Percentiles rank a stretch among this genome's conserved stretches.
phyloP scores from a whole-genome alignment of 129 eudicot genomes.

The Flaveria trinervia region DNA sequence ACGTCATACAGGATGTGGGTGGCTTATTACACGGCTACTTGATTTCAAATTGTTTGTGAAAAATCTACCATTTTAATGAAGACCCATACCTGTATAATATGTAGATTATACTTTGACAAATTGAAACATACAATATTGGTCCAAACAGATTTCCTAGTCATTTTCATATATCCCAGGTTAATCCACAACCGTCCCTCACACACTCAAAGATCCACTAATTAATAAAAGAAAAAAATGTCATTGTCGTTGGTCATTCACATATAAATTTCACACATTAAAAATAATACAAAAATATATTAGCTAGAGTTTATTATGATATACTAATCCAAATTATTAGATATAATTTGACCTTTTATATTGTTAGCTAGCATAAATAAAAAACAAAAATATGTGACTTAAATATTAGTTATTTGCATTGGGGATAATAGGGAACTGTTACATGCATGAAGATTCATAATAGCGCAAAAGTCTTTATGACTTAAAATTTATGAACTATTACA shows the following conservation, averaged over 20 bases:
- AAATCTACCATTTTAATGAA: conserved; percentile 20
- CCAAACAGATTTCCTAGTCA: conserved; percentile 28
- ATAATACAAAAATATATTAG: not conserved
- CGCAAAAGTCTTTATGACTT: not conserved
- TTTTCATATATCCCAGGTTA: conserved; percentile 33
- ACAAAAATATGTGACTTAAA: not conserved
- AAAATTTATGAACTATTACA: not conserved
- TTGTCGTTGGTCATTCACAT: not conserved
- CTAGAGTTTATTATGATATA: no score
- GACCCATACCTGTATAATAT: conserved; percentile 2
- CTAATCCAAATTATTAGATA: no score
- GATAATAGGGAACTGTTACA: no score
- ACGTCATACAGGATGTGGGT: conserved; percentile 36
- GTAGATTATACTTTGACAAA: conserved; percentile 16
- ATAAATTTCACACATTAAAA: not conserved
- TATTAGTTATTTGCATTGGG: not conserved
- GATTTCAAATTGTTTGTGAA: not conserved
- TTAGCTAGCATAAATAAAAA: not conserved
- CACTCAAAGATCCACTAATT: no score
- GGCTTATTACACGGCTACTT: not conserved
- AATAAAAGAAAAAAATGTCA: not conserved
- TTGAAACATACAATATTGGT: not conserved
- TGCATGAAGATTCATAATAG: not conserved
- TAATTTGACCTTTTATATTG: no score
- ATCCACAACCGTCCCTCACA: not conserved